A percentile compares a stretch with the other conserved stretches of the same genome.
These are phyloP conservation scores for Fraxinus paxiana DNA, from an alignment of 305 asterid species.

Conservation along the genomic window DNA sequence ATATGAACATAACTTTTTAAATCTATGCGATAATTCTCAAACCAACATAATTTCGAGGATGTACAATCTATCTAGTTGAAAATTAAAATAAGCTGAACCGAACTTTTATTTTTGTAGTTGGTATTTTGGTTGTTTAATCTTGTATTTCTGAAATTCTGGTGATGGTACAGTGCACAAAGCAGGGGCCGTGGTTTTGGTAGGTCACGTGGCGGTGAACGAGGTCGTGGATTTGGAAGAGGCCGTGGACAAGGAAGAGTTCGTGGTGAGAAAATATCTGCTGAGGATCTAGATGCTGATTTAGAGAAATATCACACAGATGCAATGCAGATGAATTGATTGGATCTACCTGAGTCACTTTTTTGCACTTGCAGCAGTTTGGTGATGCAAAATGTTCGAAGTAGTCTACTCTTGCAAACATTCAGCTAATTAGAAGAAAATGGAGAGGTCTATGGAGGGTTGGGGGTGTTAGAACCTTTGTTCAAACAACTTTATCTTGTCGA, in stretches of 20 bases:
- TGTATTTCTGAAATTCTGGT: background rate
- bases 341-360: slow-evolving; percentile 20
- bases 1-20: background rate
- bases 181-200: slow-evolving; percentile 72
- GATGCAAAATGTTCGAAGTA: slow-evolving; percentile 18
- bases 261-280: slow-evolving; percentile 77
- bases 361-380: slow-evolving; percentile 23
- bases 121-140: slow-evolving; percentile 13
- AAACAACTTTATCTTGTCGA: slow-evolving; percentile 26
- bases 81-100: background rate
- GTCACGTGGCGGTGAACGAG: slow-evolving; percentile 66
- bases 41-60: background rate
- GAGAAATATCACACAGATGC: slow-evolving; percentile 84
- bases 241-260: slow-evolving; percentile 68
- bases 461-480: slow-evolving; percentile 30
- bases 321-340: slow-evolving; percentile 63
- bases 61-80: background rate
- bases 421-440: slow-evolving; percentile 31
- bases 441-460: slow-evolving; percentile 29
- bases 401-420: slow-evolving; percentile 24
- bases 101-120: background rate
- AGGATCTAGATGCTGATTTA: slow-evolving; percentile 87
- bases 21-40: background rate
- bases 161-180: slow-evolving; percentile 51
- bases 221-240: slow-evolving; percentile 75